These are phyloP conservation scores for Lachancea dasiensis DNA, from an alignment of 805 yeast genomes.

Conservation along the genomic window DNA sequence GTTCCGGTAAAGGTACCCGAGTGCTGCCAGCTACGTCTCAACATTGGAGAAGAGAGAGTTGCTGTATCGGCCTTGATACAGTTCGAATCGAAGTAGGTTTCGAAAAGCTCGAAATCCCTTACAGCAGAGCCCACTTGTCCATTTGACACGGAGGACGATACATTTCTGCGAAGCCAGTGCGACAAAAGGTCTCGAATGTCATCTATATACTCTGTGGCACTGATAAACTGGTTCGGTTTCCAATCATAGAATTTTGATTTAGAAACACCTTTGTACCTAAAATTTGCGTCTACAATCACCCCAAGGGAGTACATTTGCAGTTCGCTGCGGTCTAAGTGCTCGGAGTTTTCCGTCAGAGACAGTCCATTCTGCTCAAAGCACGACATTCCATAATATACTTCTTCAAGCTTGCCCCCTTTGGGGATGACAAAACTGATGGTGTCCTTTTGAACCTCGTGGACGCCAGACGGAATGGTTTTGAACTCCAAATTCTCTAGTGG, in stretches of 20 bases:
- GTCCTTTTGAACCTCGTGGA: slow-evolving; percentile 48
- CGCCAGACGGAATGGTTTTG: slow-evolving; percentile 63
- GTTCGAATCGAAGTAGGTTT: slow-evolving; percentile 14
- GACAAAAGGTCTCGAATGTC: slow-evolving; percentile 18
- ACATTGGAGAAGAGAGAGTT: slow-evolving; percentile 14
- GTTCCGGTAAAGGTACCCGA: slow-evolving; percentile 12
- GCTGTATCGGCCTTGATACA: slow-evolving; percentile 10
- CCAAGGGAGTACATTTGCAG: slow-evolving; percentile 65
- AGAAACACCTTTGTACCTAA: slow-evolving; percentile 8
- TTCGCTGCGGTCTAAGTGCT: slow-evolving; percentile 35
- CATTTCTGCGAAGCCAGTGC: slow-evolving; percentile 18
- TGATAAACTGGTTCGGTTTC: slow-evolving; percentile 16
- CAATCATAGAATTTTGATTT: slow-evolving; percentile 12
- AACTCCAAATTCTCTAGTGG: slow-evolving; percentile 47
- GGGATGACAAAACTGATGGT: slow-evolving; percentile 47
- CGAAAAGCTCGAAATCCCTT: slow-evolving; percentile 14
- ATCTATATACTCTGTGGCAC: slow-evolving; percentile 18
- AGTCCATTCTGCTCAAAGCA: slow-evolving; percentile 43
- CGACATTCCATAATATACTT: slow-evolving; percentile 41
- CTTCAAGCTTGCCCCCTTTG: slow-evolving; percentile 17
- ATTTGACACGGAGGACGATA: not conserved
- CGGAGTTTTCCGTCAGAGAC: slow-evolving; percentile 16
- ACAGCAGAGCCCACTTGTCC: not conserved
- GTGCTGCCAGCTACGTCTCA: slow-evolving; percentile 12
- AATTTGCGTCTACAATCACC: slow-evolving; percentile 43